These are phyloP conservation scores for Pilasporangium apinafurcum DNA, from an alignment of 352 stramenopile genomes.

Conservation along the genomic window DNA sequence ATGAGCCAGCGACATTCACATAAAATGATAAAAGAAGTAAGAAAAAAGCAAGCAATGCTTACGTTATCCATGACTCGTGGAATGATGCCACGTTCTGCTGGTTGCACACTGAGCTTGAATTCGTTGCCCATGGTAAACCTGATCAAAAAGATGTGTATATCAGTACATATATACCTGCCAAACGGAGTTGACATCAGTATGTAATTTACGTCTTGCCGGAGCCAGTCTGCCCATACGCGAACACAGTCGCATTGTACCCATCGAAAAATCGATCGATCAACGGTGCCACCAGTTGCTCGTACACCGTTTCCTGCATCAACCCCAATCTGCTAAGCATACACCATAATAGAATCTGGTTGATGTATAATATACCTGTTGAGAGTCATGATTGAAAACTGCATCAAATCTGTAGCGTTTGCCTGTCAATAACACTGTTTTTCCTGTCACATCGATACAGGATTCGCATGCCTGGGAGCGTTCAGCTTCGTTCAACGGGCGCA, in stretches of 20 bases:
- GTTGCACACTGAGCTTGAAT: conserved; percentile 25
- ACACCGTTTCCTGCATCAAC: conserved; percentile 37
- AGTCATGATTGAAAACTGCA: conserved; percentile 44
- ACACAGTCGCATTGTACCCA: conserved; percentile 93
- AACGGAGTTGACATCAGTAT: background rate
- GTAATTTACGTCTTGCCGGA: conserved; percentile 64
- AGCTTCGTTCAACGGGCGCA: conserved; percentile 35
- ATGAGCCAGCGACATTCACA: background rate
- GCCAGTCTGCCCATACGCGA: conserved; percentile 94
- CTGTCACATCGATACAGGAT: conserved; percentile 16
- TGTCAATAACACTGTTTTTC: conserved; percentile 14
- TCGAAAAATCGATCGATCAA: conserved; percentile 87
- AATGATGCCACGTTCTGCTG: conserved; percentile 63
- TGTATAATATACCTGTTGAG: conserved; percentile 8
- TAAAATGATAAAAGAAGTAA: background rate
- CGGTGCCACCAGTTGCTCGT: conserved; percentile 38
- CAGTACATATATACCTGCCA: background rate
- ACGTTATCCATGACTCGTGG: conserved; percentile 73
- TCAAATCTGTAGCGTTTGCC: conserved; percentile 77
- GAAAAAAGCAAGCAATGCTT: background rate
- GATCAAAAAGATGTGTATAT: conserved; percentile 18
- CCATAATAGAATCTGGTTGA: background rate
- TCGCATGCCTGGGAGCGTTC: conserved; percentile 35
- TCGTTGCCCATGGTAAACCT: conserved; percentile 95
- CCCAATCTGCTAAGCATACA: background rate